phyloP scores from a whole-genome alignment of 2,329 filamentous ascomycete species.

The Calycina herbarum region DNA sequence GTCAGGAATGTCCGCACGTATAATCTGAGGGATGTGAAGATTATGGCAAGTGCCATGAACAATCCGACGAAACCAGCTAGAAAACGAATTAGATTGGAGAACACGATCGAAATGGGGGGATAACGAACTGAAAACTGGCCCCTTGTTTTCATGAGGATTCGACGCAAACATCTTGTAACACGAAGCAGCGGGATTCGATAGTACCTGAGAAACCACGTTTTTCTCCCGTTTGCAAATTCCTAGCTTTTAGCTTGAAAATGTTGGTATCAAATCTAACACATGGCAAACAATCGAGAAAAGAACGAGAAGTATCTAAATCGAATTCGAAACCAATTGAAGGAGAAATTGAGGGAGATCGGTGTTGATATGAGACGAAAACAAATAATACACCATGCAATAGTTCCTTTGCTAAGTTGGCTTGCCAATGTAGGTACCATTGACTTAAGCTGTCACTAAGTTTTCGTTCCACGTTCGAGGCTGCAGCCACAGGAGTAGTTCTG shows the following conservation, averaged over 20 bases:
- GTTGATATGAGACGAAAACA: not conserved
- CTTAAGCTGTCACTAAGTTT: not conserved
- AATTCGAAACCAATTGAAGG: not conserved
- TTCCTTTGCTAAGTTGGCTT: not conserved
- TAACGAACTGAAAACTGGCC: slow-evolving; percentile 22
- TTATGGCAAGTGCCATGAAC: slow-evolving; percentile 27
- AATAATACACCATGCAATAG: not conserved
- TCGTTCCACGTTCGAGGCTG: not conserved
- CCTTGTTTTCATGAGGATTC: slow-evolving; percentile 16
- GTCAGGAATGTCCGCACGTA: slow-evolving; percentile 29
- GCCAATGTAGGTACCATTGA: not conserved
- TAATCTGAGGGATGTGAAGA: slow-evolving; percentile 29
- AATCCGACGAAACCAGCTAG: slow-evolving; percentile 25
- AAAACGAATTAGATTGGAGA: not conserved
- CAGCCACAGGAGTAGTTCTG: not conserved
- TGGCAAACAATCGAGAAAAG: not conserved
- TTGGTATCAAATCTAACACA: not conserved
- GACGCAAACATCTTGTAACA: not conserved
- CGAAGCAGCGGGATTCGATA: not conserved
- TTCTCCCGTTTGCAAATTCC: not conserved
- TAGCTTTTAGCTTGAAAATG: not conserved
- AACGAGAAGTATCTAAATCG: not conserved
- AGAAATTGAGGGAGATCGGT: not conserved
- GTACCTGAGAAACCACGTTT: not conserved
- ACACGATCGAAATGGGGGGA: not conserved